A percentile compares a stretch with the other conserved stretches of the same genome.
Evolutionary conservation across 2,329 filamentous ascomycete genomes (phyloP).

Genomic region (Verticillium klebahnii): DNA sequence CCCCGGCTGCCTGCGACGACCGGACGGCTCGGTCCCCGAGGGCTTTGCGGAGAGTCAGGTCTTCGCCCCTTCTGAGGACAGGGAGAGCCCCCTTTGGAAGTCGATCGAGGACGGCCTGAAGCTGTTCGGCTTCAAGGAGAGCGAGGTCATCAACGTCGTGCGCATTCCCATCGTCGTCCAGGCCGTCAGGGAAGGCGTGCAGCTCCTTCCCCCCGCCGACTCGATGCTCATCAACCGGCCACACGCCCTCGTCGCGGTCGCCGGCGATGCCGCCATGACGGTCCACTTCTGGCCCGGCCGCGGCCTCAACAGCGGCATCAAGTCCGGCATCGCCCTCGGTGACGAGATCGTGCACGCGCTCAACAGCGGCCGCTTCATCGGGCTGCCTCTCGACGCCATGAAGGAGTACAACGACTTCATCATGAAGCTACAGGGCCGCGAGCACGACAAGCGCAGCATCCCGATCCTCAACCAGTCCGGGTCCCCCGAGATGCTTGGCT

Average conservation of each 20-base stretch:
- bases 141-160: constrained; percentile 29
- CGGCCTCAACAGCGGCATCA: constrained; percentile 30
- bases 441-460: constrained; percentile 30
- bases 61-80: constrained; percentile 26
- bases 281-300: constrained; percentile 32
- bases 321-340: constrained; percentile 26
- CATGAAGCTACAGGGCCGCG: constrained; percentile 26
- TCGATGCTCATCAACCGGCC: constrained; percentile 19
- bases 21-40: constrained; percentile 21
- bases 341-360: constrained; percentile 29
- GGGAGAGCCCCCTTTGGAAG: constrained; percentile 23
- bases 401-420: constrained; percentile 29
- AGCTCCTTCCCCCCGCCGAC: constrained; percentile 20
- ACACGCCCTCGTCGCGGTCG: constrained; percentile 26
- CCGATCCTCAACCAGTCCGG: constrained; percentile 29
- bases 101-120: constrained; percentile 29
- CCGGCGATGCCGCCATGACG: constrained; percentile 30
- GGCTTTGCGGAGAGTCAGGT: constrained; percentile 24
- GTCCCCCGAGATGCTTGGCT: constrained; percentile 26
- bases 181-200: constrained; percentile 25
- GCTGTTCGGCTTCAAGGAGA: constrained; percentile 29
- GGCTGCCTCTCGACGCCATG: constrained; percentile 23
- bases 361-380: constrained; percentile 22
- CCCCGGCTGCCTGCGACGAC: constrained; percentile 22
- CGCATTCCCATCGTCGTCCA: constrained; percentile 30